These are phyloP conservation scores for Suillus americanus DNA, from an alignment of 768 basidiomycete species.

Conservation along the genomic window DNA sequence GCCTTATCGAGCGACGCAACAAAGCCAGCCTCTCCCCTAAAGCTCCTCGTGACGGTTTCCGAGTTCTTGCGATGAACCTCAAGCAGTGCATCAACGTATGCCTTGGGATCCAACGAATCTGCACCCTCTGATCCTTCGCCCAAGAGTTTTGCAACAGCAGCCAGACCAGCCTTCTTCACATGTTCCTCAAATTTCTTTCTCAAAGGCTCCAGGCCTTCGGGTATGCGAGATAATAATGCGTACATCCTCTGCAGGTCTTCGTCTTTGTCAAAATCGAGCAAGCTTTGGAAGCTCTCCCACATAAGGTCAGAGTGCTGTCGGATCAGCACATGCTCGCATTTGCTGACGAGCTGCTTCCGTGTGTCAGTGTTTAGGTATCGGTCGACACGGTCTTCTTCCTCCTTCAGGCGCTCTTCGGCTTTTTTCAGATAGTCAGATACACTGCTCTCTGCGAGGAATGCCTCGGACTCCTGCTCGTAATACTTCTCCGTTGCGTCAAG, in stretches of 20 bases:
- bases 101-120: slow-evolving; percentile 82
- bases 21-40: slow-evolving; percentile 91
- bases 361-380: slow-evolving; percentile 90
- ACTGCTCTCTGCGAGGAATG: slow-evolving; percentile 84
- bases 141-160: slow-evolving; percentile 72
- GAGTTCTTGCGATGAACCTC: slow-evolving; percentile 92
- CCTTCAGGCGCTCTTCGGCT: slow-evolving; percentile 87
- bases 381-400: slow-evolving; percentile 95
- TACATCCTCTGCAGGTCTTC: slow-evolving; percentile 97
- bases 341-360: slow-evolving; percentile 72
- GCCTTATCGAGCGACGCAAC: slow-evolving; percentile 93
- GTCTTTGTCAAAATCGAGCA: slow-evolving; percentile 92
- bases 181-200: slow-evolving; percentile 93
- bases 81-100: slow-evolving; percentile 89
- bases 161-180: slow-evolving; percentile 87
- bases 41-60: slow-evolving; percentile 84
- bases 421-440: slow-evolving; percentile 95
- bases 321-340: slow-evolving; percentile 92
- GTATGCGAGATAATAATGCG: slow-evolving; percentile 84
- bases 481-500: slow-evolving; percentile 85
- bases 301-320: slow-evolving; percentile 80
- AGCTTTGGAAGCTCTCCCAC: slow-evolving; percentile 89
- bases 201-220: slow-evolving; percentile 86
- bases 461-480: slow-evolving; percentile 89
- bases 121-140: slow-evolving; percentile 52